These are phyloP conservation scores for Lachnum nothofagi DNA, from an alignment of 2,329 filamentous ascomycete species.

Conservation along the genomic window DNA sequence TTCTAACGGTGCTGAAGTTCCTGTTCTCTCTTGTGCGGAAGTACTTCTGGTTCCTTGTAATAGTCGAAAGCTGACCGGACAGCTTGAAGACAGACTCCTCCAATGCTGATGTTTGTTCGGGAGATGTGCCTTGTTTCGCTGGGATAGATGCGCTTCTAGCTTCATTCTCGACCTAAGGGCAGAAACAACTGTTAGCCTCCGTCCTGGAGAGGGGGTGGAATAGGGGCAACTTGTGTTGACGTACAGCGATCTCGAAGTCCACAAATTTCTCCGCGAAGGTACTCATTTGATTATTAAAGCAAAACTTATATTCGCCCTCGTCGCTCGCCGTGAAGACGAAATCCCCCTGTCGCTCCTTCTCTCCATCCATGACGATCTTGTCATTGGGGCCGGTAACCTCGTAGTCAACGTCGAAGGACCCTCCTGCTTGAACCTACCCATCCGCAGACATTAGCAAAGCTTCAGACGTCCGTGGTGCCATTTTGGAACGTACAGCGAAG, in stretches of 20 bases:
- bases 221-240: constrained; percentile 33
- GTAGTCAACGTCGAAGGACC: constrained; percentile 96
- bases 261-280: constrained; percentile 97
- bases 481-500: constrained; percentile 71
- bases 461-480: neutral
- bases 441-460: constrained; percentile 7
- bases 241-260: constrained; percentile 92
- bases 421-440: constrained; percentile 86
- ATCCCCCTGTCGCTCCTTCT: constrained; percentile 91
- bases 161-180: constrained; percentile 79
- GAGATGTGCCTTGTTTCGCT: constrained; percentile 78
- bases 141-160: constrained; percentile 73
- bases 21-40: constrained; percentile 98
- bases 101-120: constrained; percentile 81
- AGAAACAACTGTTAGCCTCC: neutral
- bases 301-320: constrained; percentile 87
- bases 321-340: constrained; percentile 94
- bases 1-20: constrained; percentile 96
- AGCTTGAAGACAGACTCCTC: constrained; percentile 96
- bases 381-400: constrained; percentile 74
- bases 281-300: constrained; percentile 98
- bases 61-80: constrained; percentile 85
- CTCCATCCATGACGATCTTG: constrained; percentile 75
- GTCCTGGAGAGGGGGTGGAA: neutral
- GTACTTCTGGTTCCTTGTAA: constrained; percentile 97